A percentile compares a stretch with the other conserved stretches of the same genome.
Conservation (phyloP, 352 stramenopile species). For the Phytophthora pseudosyringae region DNA sequence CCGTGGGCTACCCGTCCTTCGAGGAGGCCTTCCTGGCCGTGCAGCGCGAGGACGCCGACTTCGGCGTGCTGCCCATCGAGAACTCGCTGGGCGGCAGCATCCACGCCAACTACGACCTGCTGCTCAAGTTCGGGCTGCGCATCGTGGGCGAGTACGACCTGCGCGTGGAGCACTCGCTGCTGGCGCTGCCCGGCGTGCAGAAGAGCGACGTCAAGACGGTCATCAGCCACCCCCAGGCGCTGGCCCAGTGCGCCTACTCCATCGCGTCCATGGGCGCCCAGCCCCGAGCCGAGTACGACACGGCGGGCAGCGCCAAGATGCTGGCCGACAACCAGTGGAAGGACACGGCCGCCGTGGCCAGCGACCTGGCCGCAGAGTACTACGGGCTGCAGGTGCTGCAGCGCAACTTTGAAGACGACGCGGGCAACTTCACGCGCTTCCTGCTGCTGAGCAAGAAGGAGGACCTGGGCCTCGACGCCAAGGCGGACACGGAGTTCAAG, state of each 20-base stretch:
- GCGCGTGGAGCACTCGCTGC: slow-evolving; percentile 92
- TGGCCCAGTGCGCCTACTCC: slow-evolving; percentile 97
- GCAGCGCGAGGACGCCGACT: slow-evolving; percentile 90
- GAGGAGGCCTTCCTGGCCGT: slow-evolving; percentile 73
- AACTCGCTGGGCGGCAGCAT: slow-evolving; percentile 96
- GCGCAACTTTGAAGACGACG: slow-evolving; percentile 66
- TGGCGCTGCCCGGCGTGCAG: slow-evolving; percentile 89
- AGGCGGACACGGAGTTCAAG: slow-evolving; percentile 72
- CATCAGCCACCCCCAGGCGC: slow-evolving; percentile 96
- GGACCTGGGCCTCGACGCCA: slow-evolving; percentile 44
- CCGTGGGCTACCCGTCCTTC: slow-evolving; percentile 51
- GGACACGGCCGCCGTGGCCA: slow-evolving; percentile 93
- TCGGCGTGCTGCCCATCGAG: slow-evolving; percentile 96
- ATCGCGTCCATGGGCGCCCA: slow-evolving; percentile 86
- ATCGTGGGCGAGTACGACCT: slow-evolving; percentile 84
- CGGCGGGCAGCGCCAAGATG: slow-evolving; percentile 97
- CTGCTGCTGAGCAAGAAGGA: slow-evolving; percentile 79
- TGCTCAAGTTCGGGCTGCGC: slow-evolving; percentile 80
- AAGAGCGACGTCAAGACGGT: slow-evolving; percentile 94
- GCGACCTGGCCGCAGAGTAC: slow-evolving; percentile 93
- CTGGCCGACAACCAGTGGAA: slow-evolving; percentile 90
- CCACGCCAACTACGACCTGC: slow-evolving; percentile 96
- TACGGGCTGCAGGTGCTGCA: slow-evolving; percentile 93
- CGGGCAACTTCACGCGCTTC: slow-evolving; percentile 92
- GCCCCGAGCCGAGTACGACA: slow-evolving; percentile 95